A percentile compares a stretch with the other conserved stretches of the same genome.
Conservation (phyloP, 2,329 filamentous ascomycete species). For the Plectosphaerella sp. region DNA sequence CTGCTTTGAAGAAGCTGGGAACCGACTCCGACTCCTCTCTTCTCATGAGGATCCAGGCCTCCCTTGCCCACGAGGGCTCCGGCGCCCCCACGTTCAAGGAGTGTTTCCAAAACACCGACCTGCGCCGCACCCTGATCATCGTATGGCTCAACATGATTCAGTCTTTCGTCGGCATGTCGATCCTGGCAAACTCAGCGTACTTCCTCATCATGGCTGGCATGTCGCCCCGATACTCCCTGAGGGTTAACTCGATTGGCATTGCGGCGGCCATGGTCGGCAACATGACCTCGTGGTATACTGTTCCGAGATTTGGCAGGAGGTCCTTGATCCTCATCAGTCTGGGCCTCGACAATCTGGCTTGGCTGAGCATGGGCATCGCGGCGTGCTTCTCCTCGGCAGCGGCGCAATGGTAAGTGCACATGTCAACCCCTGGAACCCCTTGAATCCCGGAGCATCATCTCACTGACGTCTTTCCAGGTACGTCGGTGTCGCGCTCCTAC, state of each 20-base stretch:
- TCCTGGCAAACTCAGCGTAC: not conserved
- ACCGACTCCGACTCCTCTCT: not conserved
- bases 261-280: conserved; percentile 1
- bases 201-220: conserved; percentile 7
- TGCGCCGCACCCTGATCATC: conserved; percentile 1
- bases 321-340: conserved; percentile 4
- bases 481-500: conserved; percentile 2
- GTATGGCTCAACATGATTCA: conserved; percentile 1
- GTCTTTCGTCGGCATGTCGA: conserved; percentile 3
- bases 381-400: not conserved
- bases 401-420: not conserved
- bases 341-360: not conserved
- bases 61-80: not conserved
- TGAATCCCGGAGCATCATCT: no score
- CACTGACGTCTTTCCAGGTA: not conserved
- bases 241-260: conserved; percentile 5
- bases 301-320: conserved; percentile 2
- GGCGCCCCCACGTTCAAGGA: conserved; percentile 1
- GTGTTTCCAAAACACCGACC: conserved; percentile 1
- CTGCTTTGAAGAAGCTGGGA: not conserved
- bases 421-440: no score
- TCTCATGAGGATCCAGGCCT: not conserved
- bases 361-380: conserved; percentile 2
- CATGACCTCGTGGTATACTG: conserved; percentile 4
- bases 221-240: conserved; percentile 1